These are phyloP conservation scores for Talaromyces adpressus DNA, from an alignment of 495 filamentous ascomycete species.

Conservation along the genomic window DNA sequence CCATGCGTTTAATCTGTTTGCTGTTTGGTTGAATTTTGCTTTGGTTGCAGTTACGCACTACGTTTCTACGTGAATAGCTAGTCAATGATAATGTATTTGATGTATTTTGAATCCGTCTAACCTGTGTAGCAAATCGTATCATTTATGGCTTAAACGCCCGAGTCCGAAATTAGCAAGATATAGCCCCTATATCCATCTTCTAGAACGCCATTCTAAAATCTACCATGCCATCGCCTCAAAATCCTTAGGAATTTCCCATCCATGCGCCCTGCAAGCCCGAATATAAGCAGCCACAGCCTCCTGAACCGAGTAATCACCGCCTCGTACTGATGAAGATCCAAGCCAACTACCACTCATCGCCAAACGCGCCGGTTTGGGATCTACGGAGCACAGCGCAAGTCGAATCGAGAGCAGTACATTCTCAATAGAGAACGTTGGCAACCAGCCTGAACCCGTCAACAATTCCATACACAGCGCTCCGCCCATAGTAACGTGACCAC, in stretches of 20 bases:
- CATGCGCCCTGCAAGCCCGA: constrained; percentile 60
- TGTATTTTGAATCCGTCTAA: neutral
- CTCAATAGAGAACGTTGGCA: constrained; percentile 64
- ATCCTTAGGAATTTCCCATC: constrained; percentile 35
- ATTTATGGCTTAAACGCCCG: neutral
- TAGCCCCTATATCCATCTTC: neutral
- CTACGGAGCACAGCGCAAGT: constrained; percentile 60
- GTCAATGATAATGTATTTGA: neutral
- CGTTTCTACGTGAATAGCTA: neutral
- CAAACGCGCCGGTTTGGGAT: constrained; percentile 69
- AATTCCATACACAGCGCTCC: constrained; percentile 92
- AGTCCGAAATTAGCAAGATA: neutral
- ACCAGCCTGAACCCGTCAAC: constrained; percentile 80
- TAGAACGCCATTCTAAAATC: neutral
- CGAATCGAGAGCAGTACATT: constrained; percentile 77
- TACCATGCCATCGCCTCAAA: constrained; percentile 19
- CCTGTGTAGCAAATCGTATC: neutral
- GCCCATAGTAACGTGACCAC: constrained; percentile 83
- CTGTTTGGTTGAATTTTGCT: neutral
- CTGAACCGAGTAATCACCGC: constrained; percentile 51
- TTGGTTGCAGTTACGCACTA: neutral
- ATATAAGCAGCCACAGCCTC: constrained; percentile 72
- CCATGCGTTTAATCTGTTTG: neutral
- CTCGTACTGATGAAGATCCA: neutral
- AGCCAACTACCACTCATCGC: constrained; percentile 10